A percentile compares a stretch with the other conserved stretches of the same genome.
phyloP scores from a whole-genome alignment of 2,329 filamentous ascomycete species.

The Delphinella strobiligena region DNA sequence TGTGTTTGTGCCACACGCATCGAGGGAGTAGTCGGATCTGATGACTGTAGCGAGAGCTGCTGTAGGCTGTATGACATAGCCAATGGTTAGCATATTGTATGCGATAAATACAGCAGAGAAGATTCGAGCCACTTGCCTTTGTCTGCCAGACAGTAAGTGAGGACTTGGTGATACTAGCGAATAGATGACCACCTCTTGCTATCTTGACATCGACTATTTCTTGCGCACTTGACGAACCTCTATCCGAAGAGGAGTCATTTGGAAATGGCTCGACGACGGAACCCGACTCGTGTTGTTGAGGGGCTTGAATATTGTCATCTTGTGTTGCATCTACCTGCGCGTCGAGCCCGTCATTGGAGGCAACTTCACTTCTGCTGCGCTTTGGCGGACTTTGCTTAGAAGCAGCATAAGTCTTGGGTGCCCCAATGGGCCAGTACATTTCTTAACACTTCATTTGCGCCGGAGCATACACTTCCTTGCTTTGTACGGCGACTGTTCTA shows the following conservation, averaged over 20 bases:
- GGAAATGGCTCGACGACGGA: background rate
- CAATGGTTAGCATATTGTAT: background rate
- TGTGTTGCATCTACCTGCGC: background rate
- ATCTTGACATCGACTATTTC: constrained; percentile 62
- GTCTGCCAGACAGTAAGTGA: constrained; percentile 95
- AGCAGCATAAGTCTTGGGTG: constrained; percentile 70
- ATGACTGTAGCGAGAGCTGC: constrained; percentile 76
- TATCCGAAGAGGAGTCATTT: background rate
- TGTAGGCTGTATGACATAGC: constrained; percentile 52
- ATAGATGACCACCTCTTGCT: constrained; percentile 68
- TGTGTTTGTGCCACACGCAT: constrained; percentile 74
- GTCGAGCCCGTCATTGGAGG: constrained; percentile 46
- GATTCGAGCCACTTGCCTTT: constrained; percentile 33
- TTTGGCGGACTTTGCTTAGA: constrained; percentile 44
- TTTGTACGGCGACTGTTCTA: no score
- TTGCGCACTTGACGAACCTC: constrained; percentile 7
- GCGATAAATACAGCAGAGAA: no score
- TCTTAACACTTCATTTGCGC: constrained; percentile 12
- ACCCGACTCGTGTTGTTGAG: constrained; percentile 1
- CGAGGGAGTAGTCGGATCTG: constrained; percentile 67
- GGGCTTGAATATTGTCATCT: background rate
- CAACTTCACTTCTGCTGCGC: constrained; percentile 39
- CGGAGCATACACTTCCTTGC: background rate
- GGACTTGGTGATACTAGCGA: constrained; percentile 75
- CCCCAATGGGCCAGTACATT: constrained; percentile 90